phyloP scores from a whole-genome alignment of 345 rosid species.

The Diplotaxis tenuifolia region DNA sequence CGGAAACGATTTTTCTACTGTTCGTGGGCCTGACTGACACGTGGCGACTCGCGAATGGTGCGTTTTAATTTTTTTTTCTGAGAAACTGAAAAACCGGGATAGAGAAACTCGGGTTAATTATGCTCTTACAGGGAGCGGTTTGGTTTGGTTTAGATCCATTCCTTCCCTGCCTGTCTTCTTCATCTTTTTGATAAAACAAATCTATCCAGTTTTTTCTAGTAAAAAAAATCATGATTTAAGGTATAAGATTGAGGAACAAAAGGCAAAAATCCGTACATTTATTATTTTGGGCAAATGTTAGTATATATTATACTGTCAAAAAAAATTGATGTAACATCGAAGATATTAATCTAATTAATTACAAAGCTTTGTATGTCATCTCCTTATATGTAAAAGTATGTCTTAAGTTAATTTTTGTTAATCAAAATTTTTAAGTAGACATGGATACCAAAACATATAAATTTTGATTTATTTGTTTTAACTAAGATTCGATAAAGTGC shows the following conservation, averaged over 20 bases:
- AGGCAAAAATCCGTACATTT: constrained; percentile 7
- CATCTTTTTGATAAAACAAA: background rate
- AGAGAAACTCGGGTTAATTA: too few relatives aligned
- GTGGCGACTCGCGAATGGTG: too few relatives aligned
- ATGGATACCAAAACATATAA: background rate
- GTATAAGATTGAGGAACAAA: background rate
- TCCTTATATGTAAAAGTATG: background rate
- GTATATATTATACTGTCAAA: background rate
- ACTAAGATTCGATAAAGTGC: constrained; percentile 7
- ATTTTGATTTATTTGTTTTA: background rate
- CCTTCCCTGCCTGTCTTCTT: background rate
- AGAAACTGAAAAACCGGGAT: too few relatives aligned
- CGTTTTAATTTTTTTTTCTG: too few relatives aligned
- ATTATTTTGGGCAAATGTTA: background rate
- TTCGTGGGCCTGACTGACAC: too few relatives aligned
- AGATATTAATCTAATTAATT: background rate
- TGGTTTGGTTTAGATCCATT: constrained; percentile 22
- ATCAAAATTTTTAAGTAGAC: background rate
- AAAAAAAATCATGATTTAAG: background rate
- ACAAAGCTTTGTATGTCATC: background rate
- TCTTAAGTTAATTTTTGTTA: background rate
- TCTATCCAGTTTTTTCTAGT: background rate
- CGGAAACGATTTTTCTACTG: too few relatives aligned
- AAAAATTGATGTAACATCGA: background rate
- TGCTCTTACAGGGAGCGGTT: too few relatives aligned